phyloP scores from a whole-genome alignment of 1,139 yeast species.

The Magnusiomyces suaveolens region DNA sequence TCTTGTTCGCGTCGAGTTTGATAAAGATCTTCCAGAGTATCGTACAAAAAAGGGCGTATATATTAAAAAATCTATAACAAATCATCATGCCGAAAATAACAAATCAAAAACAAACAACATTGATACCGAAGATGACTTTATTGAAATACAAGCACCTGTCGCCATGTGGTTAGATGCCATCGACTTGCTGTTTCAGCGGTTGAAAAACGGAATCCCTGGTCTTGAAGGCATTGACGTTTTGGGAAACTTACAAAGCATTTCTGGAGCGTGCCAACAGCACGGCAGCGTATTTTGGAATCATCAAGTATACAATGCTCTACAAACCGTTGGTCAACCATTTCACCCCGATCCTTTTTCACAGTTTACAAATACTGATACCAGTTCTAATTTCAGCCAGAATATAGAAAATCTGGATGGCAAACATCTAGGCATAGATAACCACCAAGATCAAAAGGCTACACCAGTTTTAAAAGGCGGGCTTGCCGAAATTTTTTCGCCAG shows the following conservation, averaged over 20 bases:
- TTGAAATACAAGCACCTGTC: conserved; percentile 56
- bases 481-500: conserved; percentile 24
- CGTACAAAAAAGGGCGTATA: conserved; percentile 64
- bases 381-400: too few species aligned
- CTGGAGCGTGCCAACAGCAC: conserved; percentile 90
- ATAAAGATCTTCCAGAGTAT: conserved; percentile 49
- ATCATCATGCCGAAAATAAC: not conserved
- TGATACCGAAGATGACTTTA: conserved; percentile 3
- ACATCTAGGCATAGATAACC: not conserved
- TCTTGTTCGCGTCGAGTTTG: conserved; percentile 65
- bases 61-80: conserved; percentile 32
- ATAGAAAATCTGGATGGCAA: not conserved
- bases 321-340: not conserved
- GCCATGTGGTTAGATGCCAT: conserved; percentile 83
- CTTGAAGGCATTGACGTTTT: conserved; percentile 44
- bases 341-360: too few species aligned
- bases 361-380: too few species aligned
- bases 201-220: not conserved
- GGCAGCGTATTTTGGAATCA: conserved; percentile 77
- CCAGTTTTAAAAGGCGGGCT: conserved; percentile 2
- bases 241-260: conserved; percentile 51
- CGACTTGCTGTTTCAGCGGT: conserved; percentile 47
- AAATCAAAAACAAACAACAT: not conserved
- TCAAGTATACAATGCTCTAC: conserved; percentile 23
- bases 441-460: not conserved